Percentiles rank a stretch among this genome's conserved stretches.
Conservation (phyloP, 345 rosid species). For the Boechera stricta region DNA sequence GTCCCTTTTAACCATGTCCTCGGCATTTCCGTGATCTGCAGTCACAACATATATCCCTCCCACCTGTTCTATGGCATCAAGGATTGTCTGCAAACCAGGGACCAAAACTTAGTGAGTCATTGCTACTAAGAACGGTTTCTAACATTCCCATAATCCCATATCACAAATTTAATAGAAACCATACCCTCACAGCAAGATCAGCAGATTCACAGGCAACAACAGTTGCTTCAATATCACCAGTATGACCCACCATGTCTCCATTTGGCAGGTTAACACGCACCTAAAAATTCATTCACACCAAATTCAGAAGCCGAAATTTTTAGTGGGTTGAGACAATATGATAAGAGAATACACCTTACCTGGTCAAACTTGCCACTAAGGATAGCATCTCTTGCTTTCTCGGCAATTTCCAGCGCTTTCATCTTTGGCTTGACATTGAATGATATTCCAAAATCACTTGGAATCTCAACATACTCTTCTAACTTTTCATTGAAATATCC, state of each 20-base stretch:
- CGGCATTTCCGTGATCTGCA: slow-evolving; percentile 98
- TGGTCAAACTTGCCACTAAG: slow-evolving; percentile 85
- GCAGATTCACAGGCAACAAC: slow-evolving; percentile 91
- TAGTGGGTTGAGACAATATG: slow-evolving; percentile 1
- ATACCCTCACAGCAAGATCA: slow-evolving; percentile 89
- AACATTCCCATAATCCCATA: not conserved
- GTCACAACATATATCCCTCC: slow-evolving; percentile 93
- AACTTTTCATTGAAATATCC: slow-evolving; percentile 76
- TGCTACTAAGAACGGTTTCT: not conserved
- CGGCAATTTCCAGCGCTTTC: slow-evolving; percentile 93
- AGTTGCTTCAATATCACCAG: slow-evolving; percentile 89
- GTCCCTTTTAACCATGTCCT: slow-evolving; percentile 98
- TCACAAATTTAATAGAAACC: not conserved
- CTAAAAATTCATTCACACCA: slow-evolving; percentile 45
- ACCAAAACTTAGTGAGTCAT: slow-evolving; percentile 14
- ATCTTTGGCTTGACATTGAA: slow-evolving; percentile 92
- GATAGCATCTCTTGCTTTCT: slow-evolving; percentile 90
- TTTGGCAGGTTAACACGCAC: slow-evolving; percentile 93
- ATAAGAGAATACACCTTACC: slow-evolving; percentile 50
- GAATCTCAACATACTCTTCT: slow-evolving; percentile 93
- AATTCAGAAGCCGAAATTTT: not conserved
- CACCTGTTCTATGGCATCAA: slow-evolving; percentile 80
- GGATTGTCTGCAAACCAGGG: slow-evolving; percentile 66
- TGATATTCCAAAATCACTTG: slow-evolving; percentile 89
- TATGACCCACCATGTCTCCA: slow-evolving; percentile 98